Evolutionary conservation across 2,329 filamentous ascomycete genomes (phyloP).

Genomic region (Ceratocystis huliohia): DNA sequence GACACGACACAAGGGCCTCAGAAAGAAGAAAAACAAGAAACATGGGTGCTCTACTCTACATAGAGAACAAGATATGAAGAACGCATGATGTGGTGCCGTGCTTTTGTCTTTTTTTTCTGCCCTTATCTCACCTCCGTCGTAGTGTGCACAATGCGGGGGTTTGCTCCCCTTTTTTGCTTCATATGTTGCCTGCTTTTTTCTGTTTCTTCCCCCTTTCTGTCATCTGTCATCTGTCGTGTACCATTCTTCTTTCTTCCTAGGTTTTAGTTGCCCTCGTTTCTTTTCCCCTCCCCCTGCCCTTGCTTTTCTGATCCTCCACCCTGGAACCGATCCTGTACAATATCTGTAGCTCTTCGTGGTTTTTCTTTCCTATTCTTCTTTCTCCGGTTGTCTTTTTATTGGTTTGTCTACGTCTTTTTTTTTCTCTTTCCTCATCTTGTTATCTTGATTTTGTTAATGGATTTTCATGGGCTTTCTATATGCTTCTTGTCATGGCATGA

Average conservation of each 20-base stretch:
- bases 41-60: neutral
- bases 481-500: neutral
- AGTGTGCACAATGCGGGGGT: neutral
- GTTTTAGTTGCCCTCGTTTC: neutral
- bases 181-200: neutral
- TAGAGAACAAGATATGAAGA: constrained; percentile 7
- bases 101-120: constrained; percentile 4
- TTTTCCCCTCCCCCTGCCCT: neutral
- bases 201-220: neutral
- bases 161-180: neutral
- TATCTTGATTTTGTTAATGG: neutral
- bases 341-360: neutral
- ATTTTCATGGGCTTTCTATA: neutral
- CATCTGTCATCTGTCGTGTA: neutral
- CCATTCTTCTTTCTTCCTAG: neutral
- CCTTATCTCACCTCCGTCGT: neutral
- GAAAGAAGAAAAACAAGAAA: neutral
- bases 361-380: neutral
- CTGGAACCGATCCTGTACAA: neutral
- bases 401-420: neutral
- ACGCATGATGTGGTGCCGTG: neutral
- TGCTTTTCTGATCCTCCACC: neutral
- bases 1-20: neutral
- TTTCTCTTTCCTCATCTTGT: neutral
- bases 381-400: neutral